These are phyloP conservation scores for Anisodus tanguticus DNA, from an alignment of 257 asterid genomes.

Conservation along the genomic window DNA sequence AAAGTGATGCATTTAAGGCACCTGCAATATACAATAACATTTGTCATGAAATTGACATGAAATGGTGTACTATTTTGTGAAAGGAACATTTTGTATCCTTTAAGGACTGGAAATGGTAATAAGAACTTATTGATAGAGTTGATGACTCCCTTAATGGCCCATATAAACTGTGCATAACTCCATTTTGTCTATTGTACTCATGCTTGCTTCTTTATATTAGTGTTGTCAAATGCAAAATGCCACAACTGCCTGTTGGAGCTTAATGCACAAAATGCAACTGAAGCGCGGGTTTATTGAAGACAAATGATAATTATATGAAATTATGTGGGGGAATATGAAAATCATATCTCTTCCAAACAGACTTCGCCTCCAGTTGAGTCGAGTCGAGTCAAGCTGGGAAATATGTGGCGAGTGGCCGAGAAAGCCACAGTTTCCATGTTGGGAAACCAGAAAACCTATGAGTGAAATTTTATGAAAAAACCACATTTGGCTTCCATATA, in stretches of 20 bases:
- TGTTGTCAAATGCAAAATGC: neutral
- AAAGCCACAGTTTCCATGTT: rapidly evolving
- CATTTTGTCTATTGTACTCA: neutral
- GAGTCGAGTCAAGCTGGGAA: neutral
- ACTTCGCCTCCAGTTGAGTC: neutral
- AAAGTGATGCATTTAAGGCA: neutral
- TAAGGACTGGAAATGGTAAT: neutral
- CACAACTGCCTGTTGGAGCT: neutral
- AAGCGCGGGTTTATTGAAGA: neutral
- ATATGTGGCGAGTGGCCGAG: neutral
- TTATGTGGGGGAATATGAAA: neutral
- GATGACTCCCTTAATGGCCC: neutral
- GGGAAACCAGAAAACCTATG: neutral
- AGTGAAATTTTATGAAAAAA: neutral
- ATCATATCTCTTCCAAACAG: neutral
- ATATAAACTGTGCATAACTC: neutral
- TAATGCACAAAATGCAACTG: neutral
- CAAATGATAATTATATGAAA: neutral
- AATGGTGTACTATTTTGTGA: neutral
- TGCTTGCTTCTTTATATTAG: neutral
- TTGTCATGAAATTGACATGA: neutral
- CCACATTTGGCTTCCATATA: neutral
- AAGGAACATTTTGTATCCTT: neutral
- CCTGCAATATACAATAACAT: neutral
- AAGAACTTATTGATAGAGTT: conserved; percentile 5